Base-by-base conservation (phyloP, 352 stramenopile genomes). In the Globisporangium barbulae region DNA sequence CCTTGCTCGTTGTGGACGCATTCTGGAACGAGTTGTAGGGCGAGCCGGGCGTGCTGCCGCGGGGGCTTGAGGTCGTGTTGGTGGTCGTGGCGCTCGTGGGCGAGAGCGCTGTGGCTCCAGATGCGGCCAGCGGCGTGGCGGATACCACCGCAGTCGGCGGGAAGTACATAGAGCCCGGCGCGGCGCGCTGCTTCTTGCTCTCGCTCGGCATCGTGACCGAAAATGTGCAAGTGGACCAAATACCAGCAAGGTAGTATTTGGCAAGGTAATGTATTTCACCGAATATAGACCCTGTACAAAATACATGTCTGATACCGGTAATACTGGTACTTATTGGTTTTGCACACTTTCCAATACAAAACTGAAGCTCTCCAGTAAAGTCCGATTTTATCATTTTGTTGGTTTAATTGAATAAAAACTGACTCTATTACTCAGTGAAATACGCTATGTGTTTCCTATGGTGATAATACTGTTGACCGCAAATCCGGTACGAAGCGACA, bases 131-230 rank as follows among this genome's bases (percentile, higher is more conserved):
- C 48, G 25, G 28, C 25, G 48, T 55, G 33, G 71, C 45, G 30
- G 73, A 54, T 49, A 65, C 35, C 17, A 68, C 35, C 15, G 63
- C 65, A 31, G 57, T 62, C 50, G 70, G 73, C 25, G 73, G 73
- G 59, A 80, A 76, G 71, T 80, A 80, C 73, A 80, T 80, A 30
- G 73, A 72, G 35, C 73, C 73, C 17, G 73, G 73, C 55, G 73
- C 73, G 25, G 73, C 64, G 15, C 73, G 73, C 57, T 80, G 63
- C 62, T 80, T 80, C 73, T 79, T 79, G 66, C 61, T 67, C 41
- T 79, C 72, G 44, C 63, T 56, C 10, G 69, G 61, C 68, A 76
- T 74, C 5, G 21, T 31, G 21, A 12, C 47, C n/a, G n/a, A 69
- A 22, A 37, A 37, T 15, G 15, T 31, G 47, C n/a, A 53, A 53